phyloP scores from a whole-genome alignment of 768 basidiomycete genomes.

The Rhizopogon rudus region DNA sequence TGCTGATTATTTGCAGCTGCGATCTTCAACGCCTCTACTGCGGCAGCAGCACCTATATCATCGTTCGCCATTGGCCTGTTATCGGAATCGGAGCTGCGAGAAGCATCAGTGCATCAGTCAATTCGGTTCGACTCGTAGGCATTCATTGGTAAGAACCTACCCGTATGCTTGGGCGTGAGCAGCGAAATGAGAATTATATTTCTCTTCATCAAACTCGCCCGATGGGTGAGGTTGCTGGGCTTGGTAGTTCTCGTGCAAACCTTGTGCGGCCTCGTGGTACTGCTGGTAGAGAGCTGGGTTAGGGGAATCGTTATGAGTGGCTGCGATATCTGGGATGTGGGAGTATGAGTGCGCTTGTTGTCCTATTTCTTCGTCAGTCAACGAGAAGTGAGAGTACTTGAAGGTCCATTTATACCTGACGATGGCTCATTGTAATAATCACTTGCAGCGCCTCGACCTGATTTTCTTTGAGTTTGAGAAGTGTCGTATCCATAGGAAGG shows the following conservation, averaged over 20 bases:
- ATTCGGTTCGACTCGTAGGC: background rate
- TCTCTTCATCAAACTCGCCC: conserved; percentile 4
- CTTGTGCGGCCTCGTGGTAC: conserved; percentile 17
- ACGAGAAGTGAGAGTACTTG: background rate
- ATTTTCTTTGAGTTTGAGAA: background rate
- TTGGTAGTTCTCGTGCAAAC: conserved; percentile 18
- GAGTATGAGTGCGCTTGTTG: conserved; percentile 14
- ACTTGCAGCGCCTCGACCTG: background rate
- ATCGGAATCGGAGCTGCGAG: background rate
- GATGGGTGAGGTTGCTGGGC: conserved; percentile 5
- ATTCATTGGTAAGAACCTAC: conserved; percentile 10
- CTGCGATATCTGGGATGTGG: conserved; percentile 13
- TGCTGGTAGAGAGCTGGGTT: conserved; percentile 11
- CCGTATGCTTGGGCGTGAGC: conserved; percentile 28
- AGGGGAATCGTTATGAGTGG: conserved; percentile 5
- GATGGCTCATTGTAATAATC: conserved; percentile 1
- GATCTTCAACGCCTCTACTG: conserved; percentile 27
- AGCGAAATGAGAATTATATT: conserved; percentile 15
- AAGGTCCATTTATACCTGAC: background rate
- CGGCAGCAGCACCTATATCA: conserved; percentile 23
- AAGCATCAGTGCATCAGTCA: background rate
- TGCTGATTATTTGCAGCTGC: conserved; percentile 11
- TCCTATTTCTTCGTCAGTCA: conserved; percentile 3
- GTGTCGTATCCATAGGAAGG: background rate
- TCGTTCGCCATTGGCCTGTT: conserved; percentile 22